phyloP scores from a whole-genome alignment of 169 alveolate genomes.

The Eimeria tenella region DNA sequence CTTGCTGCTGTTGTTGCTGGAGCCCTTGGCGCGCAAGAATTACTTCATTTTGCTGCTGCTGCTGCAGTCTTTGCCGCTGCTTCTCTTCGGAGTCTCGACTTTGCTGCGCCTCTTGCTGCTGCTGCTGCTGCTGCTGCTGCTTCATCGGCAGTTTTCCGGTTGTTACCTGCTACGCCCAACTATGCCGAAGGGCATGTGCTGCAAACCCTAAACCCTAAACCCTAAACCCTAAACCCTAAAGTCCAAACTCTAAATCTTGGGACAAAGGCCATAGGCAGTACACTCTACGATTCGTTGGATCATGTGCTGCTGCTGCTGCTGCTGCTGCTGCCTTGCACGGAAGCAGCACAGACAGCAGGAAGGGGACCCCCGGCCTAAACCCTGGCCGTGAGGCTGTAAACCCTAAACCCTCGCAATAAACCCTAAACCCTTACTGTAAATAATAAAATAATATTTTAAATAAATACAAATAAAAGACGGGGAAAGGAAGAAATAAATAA shows the following conservation, averaged over 20 bases:
- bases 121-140: conserved; percentile 23
- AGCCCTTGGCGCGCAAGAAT: not conserved
- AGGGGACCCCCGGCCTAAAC: not conserved
- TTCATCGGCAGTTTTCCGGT: not conserved
- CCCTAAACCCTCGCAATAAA: conserved; percentile 23
- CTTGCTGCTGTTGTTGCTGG: conserved; percentile 8
- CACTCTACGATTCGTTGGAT: no score
- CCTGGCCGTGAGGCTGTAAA: not conserved
- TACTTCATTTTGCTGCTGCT: conserved; percentile 1
- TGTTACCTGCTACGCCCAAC: not conserved
- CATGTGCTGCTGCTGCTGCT: no score
- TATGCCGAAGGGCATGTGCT: not conserved
- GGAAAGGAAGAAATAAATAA: no score
- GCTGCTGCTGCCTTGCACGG: not conserved
- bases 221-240: conserved; percentile 9
- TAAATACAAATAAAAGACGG: not conserved
- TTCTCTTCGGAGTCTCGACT: not conserved
- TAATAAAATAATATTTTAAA: no score
- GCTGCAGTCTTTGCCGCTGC: not conserved
- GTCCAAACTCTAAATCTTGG: no score
- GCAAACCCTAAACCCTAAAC: conserved; percentile 9
- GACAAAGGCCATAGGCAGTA: no score
- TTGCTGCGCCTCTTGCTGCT: not conserved
- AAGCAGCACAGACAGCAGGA: not conserved
- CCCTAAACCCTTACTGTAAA: not conserved